These are phyloP conservation scores for Colletotrichum caudatum DNA, from an alignment of 2,329 filamentous ascomycete genomes.

Conservation along the genomic window DNA sequence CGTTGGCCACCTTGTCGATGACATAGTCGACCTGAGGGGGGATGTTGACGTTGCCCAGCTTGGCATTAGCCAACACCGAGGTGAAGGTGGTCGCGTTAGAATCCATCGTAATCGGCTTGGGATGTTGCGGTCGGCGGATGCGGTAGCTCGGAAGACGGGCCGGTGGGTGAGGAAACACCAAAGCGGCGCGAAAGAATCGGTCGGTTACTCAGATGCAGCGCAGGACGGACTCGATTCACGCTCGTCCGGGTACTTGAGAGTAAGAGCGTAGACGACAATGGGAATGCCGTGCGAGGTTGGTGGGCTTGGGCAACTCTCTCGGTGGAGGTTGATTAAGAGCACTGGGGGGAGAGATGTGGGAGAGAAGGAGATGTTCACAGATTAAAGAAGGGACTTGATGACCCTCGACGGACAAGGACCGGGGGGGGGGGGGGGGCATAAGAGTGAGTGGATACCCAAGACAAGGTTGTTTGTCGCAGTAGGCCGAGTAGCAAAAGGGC, in stretches of 20 bases:
- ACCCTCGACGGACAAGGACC: constrained; percentile 23
- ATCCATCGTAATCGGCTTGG: constrained; percentile 56
- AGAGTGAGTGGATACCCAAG: constrained; percentile 33
- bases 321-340: constrained; percentile 19
- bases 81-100: constrained; percentile 75
- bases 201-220: constrained; percentile 9
- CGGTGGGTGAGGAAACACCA: constrained; percentile 17
- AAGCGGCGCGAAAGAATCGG: constrained; percentile 17
- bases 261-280: constrained; percentile 7
- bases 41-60: constrained; percentile 61
- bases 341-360: constrained; percentile 17
- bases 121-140: background rate
- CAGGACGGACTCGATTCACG: constrained; percentile 14
- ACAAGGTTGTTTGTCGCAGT: constrained; percentile 26
- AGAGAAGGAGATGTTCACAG: constrained; percentile 25
- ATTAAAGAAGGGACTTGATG: constrained; percentile 37
- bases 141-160: background rate
- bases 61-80: constrained; percentile 75
- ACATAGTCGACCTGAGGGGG: constrained; percentile 67
- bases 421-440: constrained; percentile 13
- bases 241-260: constrained; percentile 12
- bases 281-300: constrained; percentile 13
- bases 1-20: constrained; percentile 66
- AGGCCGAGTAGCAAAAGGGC: constrained; percentile 3
- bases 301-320: constrained; percentile 31